Evolutionary conservation across 2,329 filamentous ascomycete species (phyloP), one percentile per base, ranked within the genome.

Genomic region (Aureobasidium lini): DNA sequence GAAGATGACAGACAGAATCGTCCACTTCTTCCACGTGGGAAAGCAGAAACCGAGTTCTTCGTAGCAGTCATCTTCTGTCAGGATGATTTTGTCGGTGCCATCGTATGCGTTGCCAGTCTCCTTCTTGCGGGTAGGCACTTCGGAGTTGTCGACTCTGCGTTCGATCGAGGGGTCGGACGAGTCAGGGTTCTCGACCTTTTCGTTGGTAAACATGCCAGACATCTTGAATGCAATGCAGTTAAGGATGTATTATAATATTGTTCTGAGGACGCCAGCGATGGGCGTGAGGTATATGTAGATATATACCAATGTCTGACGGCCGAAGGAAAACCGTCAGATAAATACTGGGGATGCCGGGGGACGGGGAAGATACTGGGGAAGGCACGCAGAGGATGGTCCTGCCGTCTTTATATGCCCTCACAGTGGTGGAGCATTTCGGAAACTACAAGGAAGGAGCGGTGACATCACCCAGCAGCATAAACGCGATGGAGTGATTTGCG

Each of bases 1-100:
- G 67, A 82, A 81, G 62, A 83, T 76, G 65, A 81, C 70, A 29
- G 31, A 29, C 29, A 83, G 72, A 57, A 81, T 78, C 52, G 65
- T 72, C 81, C 81, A 84, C 65, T 83, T 83, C 70, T 78, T 80
- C 74, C 72, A 76, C 1, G 66, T 70, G 0, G 80, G 71, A 61
- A 77, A 82, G 11, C 68, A 70, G 66, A 75, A 79, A 13, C 78
- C 81, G 10, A 81, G 74, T 34, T 75, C 70, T 5, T 80, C 74
- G 53, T 81, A 80, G 34, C 54, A 47, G 23, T 57, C 54, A 28
- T 57, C 54, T 48, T 57, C 54, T 32, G 54, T 57, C 15, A 57
- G 23, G 28, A 57, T 57, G 43, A 57, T 48, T 13, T 48, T 47
- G 42, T 57, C 54, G 40, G 13, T 29, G 32, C 11, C 31, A 4